Evolutionary conservation across 2,329 filamentous ascomycete genomes (phyloP).

Genomic region (Penicillium sp.): DNA sequence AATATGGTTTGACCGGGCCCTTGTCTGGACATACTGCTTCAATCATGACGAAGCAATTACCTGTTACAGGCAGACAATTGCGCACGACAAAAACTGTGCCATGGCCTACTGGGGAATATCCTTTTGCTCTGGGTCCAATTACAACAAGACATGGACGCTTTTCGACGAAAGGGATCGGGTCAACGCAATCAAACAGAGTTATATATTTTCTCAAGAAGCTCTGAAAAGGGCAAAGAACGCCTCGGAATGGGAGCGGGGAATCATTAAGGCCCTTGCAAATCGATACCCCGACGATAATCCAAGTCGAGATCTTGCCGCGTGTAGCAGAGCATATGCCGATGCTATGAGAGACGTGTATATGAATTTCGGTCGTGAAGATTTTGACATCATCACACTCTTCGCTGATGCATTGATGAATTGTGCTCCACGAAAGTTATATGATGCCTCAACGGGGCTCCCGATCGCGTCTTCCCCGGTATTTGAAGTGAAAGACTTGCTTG

Average conservation of each 20-base stretch:
- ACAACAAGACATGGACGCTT: constrained; percentile 23
- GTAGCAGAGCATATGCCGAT: constrained; percentile 15
- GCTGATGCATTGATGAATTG: constrained; percentile 65
- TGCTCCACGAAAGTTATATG: constrained; percentile 62
- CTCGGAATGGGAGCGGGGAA: constrained; percentile 23
- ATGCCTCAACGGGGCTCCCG: constrained; percentile 48
- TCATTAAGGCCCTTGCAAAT: constrained; percentile 18
- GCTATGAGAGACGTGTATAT: constrained; percentile 16
- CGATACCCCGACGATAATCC: constrained; percentile 22
- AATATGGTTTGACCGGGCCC: constrained; percentile 32
- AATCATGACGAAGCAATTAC: constrained; percentile 36
- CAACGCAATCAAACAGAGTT: constrained; percentile 17
- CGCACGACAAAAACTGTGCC: constrained; percentile 29
- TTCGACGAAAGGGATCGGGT: constrained; percentile 15
- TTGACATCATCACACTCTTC: constrained; percentile 62
- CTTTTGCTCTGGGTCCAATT: constrained; percentile 21
- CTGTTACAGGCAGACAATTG: constrained; percentile 32
- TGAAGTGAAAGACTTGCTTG: constrained; percentile 58
- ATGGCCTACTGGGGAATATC: constrained; percentile 32
- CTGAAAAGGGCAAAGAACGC: constrained; percentile 6
- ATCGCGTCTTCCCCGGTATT: constrained; percentile 51
- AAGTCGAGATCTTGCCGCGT: constrained; percentile 9
- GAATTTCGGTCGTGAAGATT: constrained; percentile 42
- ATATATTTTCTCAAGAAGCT: constrained; percentile 14
- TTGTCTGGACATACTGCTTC: constrained; percentile 36